These are phyloP conservation scores for Calonectria fujianensis DNA, from an alignment of 2,329 filamentous ascomycete species.

Conservation along the genomic window DNA sequence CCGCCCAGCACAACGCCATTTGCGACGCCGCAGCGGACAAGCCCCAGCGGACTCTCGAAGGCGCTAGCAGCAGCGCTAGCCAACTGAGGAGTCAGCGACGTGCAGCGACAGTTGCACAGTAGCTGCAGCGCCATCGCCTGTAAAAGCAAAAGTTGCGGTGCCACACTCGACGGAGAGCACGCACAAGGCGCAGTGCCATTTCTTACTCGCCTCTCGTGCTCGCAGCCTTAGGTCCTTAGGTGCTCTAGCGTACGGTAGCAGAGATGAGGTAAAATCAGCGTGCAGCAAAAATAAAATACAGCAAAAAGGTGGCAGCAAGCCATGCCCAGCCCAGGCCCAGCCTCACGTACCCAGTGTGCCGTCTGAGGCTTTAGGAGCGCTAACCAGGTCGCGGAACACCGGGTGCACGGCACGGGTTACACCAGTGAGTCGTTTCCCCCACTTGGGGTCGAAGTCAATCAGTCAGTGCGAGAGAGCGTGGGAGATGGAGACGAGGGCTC, in stretches of 20 bases:
- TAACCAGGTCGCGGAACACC: conserved; percentile 38
- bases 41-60: conserved; percentile 18
- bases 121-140: conserved; percentile 13
- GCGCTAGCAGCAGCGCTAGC: not conserved
- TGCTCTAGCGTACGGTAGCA: conserved; percentile 7
- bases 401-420: conserved; percentile 40
- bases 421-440: conserved; percentile 37
- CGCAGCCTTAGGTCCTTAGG: not conserved
- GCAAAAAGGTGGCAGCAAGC: not conserved
- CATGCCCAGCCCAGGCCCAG: conserved; percentile 2
- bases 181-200: not conserved
- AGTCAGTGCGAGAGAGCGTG: conserved; percentile 24
- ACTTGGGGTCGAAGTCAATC: conserved; percentile 33
- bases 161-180: not conserved
- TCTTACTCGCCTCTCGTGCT: not conserved
- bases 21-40: conserved; percentile 17
- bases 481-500: conserved; percentile 6
- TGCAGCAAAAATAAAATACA: not conserved
- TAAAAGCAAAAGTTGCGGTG: conserved; percentile 20
- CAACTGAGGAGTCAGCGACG: conserved; percentile 22
- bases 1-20: conserved; percentile 20
- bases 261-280: not conserved
- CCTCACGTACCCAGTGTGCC: conserved; percentile 22
- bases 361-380: conserved; percentile 24
- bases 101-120: conserved; percentile 27